Percentiles rank a stretch among this genome's conserved stretches.
Conservation (phyloP, 164 flowering plant species). For the Taxillus chinensis region DNA sequence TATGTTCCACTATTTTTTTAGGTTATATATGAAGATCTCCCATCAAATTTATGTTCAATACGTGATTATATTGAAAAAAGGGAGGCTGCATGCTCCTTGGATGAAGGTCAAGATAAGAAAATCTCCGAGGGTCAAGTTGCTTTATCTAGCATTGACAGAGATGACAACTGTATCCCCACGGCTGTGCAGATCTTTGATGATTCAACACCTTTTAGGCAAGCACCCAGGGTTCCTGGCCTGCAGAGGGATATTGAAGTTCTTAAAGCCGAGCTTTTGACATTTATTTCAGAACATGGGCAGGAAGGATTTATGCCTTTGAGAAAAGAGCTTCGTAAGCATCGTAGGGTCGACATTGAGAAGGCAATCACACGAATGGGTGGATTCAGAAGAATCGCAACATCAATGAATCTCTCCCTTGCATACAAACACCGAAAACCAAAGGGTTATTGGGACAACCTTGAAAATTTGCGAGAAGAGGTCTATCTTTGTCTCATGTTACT, state of each 20-base stretch:
- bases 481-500: not conserved
- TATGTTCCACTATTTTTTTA: slow-evolving; percentile 11
- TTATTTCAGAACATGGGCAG: slow-evolving; percentile 71
- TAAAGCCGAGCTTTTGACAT: slow-evolving; percentile 58
- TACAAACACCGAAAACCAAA: slow-evolving; percentile 91
- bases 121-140: slow-evolving; percentile 14
- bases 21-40: slow-evolving; percentile 97
- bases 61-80: slow-evolving; percentile 72
- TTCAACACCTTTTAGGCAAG: slow-evolving; percentile 24
- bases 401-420: slow-evolving; percentile 87
- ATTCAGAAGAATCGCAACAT: slow-evolving; percentile 66
- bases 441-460: slow-evolving; percentile 91
- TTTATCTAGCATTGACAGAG: slow-evolving; percentile 12
- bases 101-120: slow-evolving; percentile 9
- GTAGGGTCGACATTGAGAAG: slow-evolving; percentile 91
- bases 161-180: slow-evolving; percentile 4
- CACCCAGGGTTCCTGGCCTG: slow-evolving; percentile 81
- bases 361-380: slow-evolving; percentile 95
- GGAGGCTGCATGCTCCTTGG: slow-evolving; percentile 20
- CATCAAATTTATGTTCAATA: slow-evolving; percentile 90
- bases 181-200: slow-evolving; percentile 11
- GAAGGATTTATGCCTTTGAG: slow-evolving; percentile 99
- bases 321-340: slow-evolving; percentile 77
- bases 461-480: slow-evolving; percentile 85
- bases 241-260: slow-evolving; percentile 78